Percentiles rank a stretch among this genome's conserved stretches.
Evolutionary conservation across 768 basidiomycete genomes (phyloP).

Genomic region (Termitomyces sp.): DNA sequence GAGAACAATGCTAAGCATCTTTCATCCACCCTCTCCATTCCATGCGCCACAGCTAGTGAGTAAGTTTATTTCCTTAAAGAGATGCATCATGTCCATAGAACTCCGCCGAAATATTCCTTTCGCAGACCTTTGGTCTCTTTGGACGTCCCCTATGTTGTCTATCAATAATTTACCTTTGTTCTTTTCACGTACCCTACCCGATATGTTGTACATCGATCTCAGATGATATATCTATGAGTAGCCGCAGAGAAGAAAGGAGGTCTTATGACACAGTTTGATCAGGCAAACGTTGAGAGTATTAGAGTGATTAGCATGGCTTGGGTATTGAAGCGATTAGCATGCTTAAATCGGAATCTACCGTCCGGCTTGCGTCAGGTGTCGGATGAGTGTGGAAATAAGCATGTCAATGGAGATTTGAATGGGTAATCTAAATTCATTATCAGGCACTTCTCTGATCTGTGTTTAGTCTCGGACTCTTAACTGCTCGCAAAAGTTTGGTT

Average conservation of each 20-base stretch:
- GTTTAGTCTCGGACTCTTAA: slow-evolving; percentile 1
- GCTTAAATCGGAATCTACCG: slow-evolving; percentile 31
- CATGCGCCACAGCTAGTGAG: slow-evolving; percentile 14
- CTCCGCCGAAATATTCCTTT: slow-evolving; percentile 13
- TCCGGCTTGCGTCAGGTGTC: neutral
- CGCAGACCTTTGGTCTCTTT: neutral
- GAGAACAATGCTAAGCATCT: neutral
- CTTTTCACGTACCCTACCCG: no score
- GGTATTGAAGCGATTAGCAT: slow-evolving; percentile 48
- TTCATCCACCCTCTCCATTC: neutral
- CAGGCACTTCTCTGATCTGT: slow-evolving; percentile 9
- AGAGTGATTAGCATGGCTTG: slow-evolving; percentile 40
- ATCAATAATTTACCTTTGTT: no score
- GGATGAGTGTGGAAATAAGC: slow-evolving; percentile 6
- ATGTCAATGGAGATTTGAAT: slow-evolving; percentile 11
- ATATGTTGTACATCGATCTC: no score
- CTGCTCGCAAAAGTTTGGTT: neutral
- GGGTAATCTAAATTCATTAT: slow-evolving; percentile 18
- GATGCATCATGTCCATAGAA: slow-evolving; percentile 13
- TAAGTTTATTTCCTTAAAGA: slow-evolving; percentile 14
- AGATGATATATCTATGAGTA: neutral
- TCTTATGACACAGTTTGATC: slow-evolving; percentile 7
- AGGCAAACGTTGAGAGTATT: slow-evolving; percentile 31
- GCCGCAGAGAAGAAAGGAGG: neutral
- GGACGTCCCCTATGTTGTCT: neutral